A percentile compares a stretch with the other conserved stretches of the same genome.
phyloP scores from a whole-genome alignment of 352 stramenopile genomes.

The Elongisporangium prolatum region DNA sequence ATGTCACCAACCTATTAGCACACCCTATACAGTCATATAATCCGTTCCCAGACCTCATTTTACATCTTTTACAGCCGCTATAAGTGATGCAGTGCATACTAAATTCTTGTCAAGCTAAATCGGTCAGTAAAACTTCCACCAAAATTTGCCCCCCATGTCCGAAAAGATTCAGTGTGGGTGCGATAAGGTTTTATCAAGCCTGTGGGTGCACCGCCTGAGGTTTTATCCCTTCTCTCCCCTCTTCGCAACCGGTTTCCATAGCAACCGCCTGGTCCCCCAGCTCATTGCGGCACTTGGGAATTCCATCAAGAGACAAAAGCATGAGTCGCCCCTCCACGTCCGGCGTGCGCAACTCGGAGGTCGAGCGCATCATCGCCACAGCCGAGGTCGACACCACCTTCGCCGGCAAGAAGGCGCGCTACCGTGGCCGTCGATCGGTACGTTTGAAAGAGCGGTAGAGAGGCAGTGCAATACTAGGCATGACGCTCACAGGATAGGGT shows the following conservation, averaged over 20 bases:
- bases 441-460: constrained; percentile 7
- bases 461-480: not conserved
- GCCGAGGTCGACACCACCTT: constrained; percentile 79
- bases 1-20: not conserved
- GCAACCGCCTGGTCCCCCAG: not conserved
- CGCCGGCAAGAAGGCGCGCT: constrained; percentile 69
- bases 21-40: not conserved
- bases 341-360: constrained; percentile 55
- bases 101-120: not conserved
- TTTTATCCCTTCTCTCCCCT: not conserved
- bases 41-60: not conserved
- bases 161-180: not conserved
- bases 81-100: not conserved
- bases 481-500: constrained; percentile 2
- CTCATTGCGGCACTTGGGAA: not conserved
- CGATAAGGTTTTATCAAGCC: not conserved
- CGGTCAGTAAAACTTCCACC: not conserved
- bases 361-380: constrained; percentile 78
- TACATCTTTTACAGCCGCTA: not conserved
- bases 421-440: constrained; percentile 66
- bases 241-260: not conserved
- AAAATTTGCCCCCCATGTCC: not conserved
- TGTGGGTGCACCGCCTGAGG: not conserved
- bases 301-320: constrained; percentile 9
- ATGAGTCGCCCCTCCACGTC: constrained; percentile 39